Evolutionary conservation across 352 stramenopile genomes (phyloP), one percentile per base, ranked within the genome.

Genomic region (Globisporangium paddicum): DNA sequence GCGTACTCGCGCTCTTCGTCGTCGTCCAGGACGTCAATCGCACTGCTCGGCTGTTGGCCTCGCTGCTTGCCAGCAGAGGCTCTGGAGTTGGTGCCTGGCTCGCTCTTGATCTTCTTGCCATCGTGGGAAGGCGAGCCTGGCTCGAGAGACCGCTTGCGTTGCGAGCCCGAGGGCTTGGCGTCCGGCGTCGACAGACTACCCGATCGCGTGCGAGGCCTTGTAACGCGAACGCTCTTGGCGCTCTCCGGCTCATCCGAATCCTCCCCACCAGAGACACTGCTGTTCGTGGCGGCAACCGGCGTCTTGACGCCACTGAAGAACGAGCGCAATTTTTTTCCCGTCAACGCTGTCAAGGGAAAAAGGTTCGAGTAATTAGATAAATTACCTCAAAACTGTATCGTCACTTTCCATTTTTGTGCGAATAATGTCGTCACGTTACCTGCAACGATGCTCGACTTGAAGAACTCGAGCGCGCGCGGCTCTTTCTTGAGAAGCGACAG

Each of bases 401-500:
- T 19, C 38, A 21, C 16, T 44, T 44, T 44, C 38, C 38, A 44
- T 44, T 18, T 21, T 44, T 44, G n/a, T n/a, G 38, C 35, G 35
- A 13, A n/a, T 41, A 18, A 45, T 6, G 8, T 41, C 10, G 42
- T 4, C 1, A 42, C 25, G 25, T 14, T 26, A 90, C 81, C 76
- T 63, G 67, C 61, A 2, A 87, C 75, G 23, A 89, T 80, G 62
- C 65, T 78, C 16, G 59, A 63, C 37, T 90, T 89, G 58, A 90
- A 90, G 55, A 82, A 87, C 65, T 71, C 64, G 19, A 77, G 59
- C 44, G 76, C 81, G 34, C 69, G 67, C 2, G 57, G 41, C 21
- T 84, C 78, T 44, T 58, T 58, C 55, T 73, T 63, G 3, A 90
- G 60, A 49, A 90, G 58, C 28, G 72, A 50, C 47, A 89, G 65